Conservation (phyloP, 148 eudicot species). For the Rhododendron williamsianum region DNA sequence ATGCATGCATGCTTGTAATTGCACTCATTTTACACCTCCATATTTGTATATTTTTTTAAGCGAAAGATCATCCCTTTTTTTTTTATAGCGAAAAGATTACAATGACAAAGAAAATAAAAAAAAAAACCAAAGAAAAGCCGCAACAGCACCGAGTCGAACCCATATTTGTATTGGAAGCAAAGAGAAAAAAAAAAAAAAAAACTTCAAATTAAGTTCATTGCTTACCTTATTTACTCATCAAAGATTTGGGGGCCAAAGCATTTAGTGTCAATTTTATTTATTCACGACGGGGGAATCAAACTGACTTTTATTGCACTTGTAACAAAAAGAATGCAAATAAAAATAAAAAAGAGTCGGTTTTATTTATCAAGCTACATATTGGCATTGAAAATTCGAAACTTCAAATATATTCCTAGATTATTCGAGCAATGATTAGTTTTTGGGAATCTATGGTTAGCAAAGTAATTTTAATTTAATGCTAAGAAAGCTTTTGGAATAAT, state of each 20-base stretch:
- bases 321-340: background rate
- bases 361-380: background rate
- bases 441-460: background rate
- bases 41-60: no score
- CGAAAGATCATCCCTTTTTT: no score
- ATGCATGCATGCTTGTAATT: background rate
- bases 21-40: no score
- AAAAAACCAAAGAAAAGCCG: no score
- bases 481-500: background rate
- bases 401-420: background rate
- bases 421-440: slow-evolving; percentile 15
- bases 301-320: background rate
- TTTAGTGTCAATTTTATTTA: background rate
- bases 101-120: no score
- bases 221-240: background rate
- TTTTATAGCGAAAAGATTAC: no score
- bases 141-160: no score
- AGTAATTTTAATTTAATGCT: background rate
- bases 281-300: background rate
- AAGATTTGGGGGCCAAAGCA: background rate
- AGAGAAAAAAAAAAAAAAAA: background rate
- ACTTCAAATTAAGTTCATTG: background rate
- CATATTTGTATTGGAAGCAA: background rate
- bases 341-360: background rate
- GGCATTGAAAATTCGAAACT: background rate